Conservation (phyloP, 768 basidiomycete species). For the Xerocomus brunneocitrinus region DNA sequence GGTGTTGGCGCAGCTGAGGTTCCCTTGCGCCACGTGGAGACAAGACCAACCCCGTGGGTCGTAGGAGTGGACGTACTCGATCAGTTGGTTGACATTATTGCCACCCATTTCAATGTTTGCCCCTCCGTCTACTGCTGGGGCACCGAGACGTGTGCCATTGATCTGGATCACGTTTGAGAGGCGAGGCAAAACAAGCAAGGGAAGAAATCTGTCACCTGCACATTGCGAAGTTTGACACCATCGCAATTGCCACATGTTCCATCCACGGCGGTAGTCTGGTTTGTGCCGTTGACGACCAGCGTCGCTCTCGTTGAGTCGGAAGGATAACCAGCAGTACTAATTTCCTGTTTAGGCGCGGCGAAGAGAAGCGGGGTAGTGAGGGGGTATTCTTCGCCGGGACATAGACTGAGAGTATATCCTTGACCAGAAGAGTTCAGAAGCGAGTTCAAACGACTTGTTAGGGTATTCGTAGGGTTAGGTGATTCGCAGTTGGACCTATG, state of each 20-base stretch:
- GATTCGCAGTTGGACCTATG: constrained; percentile 23
- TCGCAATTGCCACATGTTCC: constrained; percentile 58
- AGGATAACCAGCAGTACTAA: constrained; percentile 76
- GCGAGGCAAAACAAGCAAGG: neutral
- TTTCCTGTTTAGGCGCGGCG: constrained; percentile 67
- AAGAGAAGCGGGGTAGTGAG: constrained; percentile 67
- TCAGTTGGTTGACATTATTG: constrained; percentile 59
- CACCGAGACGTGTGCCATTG: constrained; percentile 62
- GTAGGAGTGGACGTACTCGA: constrained; percentile 72
- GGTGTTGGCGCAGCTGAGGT: constrained; percentile 55
- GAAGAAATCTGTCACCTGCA: constrained; percentile 47
- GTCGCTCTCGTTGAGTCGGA: constrained; percentile 61
- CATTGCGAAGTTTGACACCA: constrained; percentile 61
- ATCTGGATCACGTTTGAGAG: constrained; percentile 41
- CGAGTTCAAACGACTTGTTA: constrained; percentile 60
- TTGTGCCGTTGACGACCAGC: constrained; percentile 63
- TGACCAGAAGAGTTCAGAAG: constrained; percentile 62
- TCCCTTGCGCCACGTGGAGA: constrained; percentile 71
- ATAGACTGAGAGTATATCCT: constrained; percentile 64
- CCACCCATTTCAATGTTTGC: constrained; percentile 88
- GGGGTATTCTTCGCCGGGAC: constrained; percentile 56
- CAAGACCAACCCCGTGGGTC: constrained; percentile 83
- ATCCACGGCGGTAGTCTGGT: constrained; percentile 71
- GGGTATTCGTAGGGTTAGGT: constrained; percentile 57
- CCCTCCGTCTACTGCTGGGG: constrained; percentile 51